Percentiles rank a stretch among this genome's conserved stretches.
Conservation (phyloP, 2,329 filamentous ascomycete genomes). For the Diaporthe vexans region DNA sequence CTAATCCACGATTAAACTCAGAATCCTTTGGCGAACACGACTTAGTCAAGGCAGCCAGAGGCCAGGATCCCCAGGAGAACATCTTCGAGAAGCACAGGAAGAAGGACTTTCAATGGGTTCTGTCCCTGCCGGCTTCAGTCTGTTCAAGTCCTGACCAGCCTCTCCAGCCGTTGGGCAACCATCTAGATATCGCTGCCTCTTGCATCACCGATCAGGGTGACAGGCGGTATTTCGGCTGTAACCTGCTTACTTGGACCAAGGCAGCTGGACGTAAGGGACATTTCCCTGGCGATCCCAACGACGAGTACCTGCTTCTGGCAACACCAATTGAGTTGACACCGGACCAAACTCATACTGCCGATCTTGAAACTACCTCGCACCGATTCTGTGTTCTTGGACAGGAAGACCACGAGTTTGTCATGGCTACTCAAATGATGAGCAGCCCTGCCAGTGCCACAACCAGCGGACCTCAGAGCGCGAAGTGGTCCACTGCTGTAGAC, state of each 20-base stretch:
- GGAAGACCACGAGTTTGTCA: slow-evolving; percentile 14
- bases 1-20: not conserved
- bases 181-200: slow-evolving; percentile 2
- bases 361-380: slow-evolving; percentile 32
- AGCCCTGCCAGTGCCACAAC: slow-evolving; percentile 13
- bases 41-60: slow-evolving; percentile 39
- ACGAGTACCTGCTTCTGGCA: slow-evolving; percentile 63
- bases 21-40: slow-evolving; percentile 38
- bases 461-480: slow-evolving; percentile 27
- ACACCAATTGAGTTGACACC: slow-evolving; percentile 55
- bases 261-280: slow-evolving; percentile 45
- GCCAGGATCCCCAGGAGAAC: slow-evolving; percentile 44
- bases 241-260: slow-evolving; percentile 59
- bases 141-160: slow-evolving; percentile 24
- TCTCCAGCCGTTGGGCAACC: not conserved
- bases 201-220: not conserved
- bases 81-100: slow-evolving; percentile 59
- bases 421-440: slow-evolving; percentile 23
- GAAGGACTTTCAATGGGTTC: slow-evolving; percentile 66
- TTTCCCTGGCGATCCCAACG: slow-evolving; percentile 48
- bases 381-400: slow-evolving; percentile 35
- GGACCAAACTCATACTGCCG: not conserved
- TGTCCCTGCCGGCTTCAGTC: slow-evolving; percentile 54
- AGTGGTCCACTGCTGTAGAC: slow-evolving; percentile 38
- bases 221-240: slow-evolving; percentile 50